phyloP scores from a whole-genome alignment of 352 stramenopile species.

The Phytopythium litorale region DNA sequence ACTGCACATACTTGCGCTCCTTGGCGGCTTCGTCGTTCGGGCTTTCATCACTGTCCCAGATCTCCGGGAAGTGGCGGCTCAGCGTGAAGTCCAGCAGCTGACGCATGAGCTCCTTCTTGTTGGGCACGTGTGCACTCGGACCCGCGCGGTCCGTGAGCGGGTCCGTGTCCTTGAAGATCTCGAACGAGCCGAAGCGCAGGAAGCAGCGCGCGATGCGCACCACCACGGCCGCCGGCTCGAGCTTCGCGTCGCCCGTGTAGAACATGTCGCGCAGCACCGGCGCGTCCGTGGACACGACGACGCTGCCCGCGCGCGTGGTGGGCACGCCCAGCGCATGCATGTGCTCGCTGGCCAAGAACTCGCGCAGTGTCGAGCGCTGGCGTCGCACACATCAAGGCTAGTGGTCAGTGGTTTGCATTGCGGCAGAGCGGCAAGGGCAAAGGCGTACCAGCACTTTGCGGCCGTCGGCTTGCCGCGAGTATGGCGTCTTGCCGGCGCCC shows the following conservation, averaged over 20 bases:
- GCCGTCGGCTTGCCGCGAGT: conserved; percentile 92
- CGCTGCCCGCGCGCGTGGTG: conserved; percentile 90
- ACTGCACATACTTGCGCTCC: conserved; percentile 30
- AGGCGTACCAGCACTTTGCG: conserved; percentile 72
- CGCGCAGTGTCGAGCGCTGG: conserved; percentile 92
- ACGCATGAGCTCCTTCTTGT: conserved; percentile 64
- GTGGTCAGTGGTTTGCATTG: no score
- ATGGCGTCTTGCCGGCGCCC: conserved; percentile 94
- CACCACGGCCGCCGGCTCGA: conserved; percentile 83
- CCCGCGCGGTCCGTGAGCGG: conserved; percentile 51
- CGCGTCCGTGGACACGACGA: conserved; percentile 68
- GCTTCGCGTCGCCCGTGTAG: conserved; percentile 81
- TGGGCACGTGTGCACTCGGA: conserved; percentile 57
- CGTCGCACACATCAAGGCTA: not conserved
- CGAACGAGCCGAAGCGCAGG: conserved; percentile 94
- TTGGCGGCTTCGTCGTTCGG: conserved; percentile 5
- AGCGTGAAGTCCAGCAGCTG: conserved; percentile 83
- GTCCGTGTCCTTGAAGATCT: conserved; percentile 91
- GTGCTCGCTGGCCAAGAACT: conserved; percentile 96
- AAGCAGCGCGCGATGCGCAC: conserved; percentile 92
- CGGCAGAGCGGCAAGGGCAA: conserved; percentile 1
- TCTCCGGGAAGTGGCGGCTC: conserved; percentile 58
- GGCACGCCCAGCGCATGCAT: conserved; percentile 94
- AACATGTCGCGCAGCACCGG: conserved; percentile 84
- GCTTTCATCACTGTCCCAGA: conserved; percentile 16